Evolutionary conservation across 768 basidiomycete genomes (phyloP).

Genomic region (Russula sp.): DNA sequence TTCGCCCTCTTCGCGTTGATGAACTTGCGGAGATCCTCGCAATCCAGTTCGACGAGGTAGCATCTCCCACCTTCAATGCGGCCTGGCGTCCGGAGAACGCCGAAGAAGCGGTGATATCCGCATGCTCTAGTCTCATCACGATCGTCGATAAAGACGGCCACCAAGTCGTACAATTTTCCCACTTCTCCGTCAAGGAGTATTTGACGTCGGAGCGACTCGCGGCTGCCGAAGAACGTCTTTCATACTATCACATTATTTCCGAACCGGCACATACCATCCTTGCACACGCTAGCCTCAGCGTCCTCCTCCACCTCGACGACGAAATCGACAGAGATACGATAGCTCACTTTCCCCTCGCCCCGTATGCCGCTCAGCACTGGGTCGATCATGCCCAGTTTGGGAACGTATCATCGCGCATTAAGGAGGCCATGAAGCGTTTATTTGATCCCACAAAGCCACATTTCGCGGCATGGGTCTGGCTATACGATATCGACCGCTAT

Average conservation of each 20-base stretch:
- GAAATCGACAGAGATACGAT: background rate
- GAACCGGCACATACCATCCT: background rate
- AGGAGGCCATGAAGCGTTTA: background rate
- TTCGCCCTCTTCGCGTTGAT: background rate
- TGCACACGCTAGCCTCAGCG: background rate
- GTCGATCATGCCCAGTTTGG: background rate
- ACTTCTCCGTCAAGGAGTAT: background rate
- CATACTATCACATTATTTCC: constrained; percentile 9
- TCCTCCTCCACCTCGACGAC: background rate
- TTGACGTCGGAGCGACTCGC: constrained; percentile 16
- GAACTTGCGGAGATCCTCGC: background rate
- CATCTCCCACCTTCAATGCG: too few species aligned
- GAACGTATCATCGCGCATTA: background rate
- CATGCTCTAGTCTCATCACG: background rate
- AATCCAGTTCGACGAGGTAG: background rate
- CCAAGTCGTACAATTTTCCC: background rate
- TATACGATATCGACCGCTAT: background rate
- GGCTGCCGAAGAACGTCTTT: background rate
- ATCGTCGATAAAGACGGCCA: background rate
- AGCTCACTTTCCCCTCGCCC: background rate
- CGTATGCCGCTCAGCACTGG: background rate
- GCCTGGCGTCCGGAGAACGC: too few species aligned
- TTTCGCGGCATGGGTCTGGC: background rate
- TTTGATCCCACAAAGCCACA: background rate
- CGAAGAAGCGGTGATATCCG: background rate